Conservation (phyloP, 306 rosid species). For the Prinsepia uniflora region DNA sequence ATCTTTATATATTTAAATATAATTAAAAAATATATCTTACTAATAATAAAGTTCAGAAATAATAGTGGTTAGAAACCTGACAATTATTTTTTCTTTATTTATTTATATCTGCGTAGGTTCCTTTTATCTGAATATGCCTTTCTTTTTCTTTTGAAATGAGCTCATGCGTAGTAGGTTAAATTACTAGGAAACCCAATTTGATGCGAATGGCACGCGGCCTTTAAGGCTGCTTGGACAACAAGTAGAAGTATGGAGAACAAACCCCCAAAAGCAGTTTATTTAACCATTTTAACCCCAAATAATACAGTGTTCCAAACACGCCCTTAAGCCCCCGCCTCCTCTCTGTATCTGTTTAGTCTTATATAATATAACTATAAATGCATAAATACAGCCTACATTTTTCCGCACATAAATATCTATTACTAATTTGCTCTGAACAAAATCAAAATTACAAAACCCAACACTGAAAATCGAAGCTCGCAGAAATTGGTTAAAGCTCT, state of each 20-base stretch:
- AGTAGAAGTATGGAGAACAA: slow-evolving; percentile 26
- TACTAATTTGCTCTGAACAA: neutral
- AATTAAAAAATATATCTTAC: too few relatives aligned
- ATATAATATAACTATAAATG: neutral
- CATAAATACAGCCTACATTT: neutral
- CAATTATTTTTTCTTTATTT: too few relatives aligned
- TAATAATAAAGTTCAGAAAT: too few relatives aligned
- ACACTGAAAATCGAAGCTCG: slow-evolving; percentile 14
- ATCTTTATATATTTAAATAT: too few relatives aligned
- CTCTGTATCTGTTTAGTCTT: neutral
- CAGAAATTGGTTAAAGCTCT: slow-evolving; percentile 15
- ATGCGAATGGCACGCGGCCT: neutral
- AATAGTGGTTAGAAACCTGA: too few relatives aligned
- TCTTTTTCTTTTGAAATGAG: neutral
- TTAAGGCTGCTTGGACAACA: slow-evolving; percentile 25
- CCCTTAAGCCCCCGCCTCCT: neutral
- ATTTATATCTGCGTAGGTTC: neutral
- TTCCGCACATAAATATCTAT: slow-evolving; percentile 12
- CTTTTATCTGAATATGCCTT: neutral
- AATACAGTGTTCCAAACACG: slow-evolving; percentile 1
- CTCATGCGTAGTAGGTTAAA: neutral
- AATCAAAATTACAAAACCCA: neutral
- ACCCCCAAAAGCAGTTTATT: slow-evolving; percentile 4
- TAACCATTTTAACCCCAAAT: neutral
- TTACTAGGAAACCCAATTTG: neutral